Evolutionary conservation across 2,329 filamentous ascomycete species (phyloP).

Genomic region (Podosphaera leucotricha): DNA sequence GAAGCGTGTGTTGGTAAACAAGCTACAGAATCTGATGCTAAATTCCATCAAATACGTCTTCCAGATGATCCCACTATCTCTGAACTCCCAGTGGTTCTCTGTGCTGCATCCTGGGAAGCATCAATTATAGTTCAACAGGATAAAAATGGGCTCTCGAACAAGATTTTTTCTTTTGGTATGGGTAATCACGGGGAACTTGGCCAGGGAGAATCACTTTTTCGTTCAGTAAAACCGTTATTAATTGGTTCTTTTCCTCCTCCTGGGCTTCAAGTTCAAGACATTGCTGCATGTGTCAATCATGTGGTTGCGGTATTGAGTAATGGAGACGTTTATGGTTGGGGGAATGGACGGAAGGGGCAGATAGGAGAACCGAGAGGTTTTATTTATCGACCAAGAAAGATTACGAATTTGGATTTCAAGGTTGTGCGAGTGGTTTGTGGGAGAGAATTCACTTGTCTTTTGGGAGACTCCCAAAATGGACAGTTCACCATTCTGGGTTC

Average conservation of each 20-base stretch:
- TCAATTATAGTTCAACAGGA: slow-evolving; percentile 35
- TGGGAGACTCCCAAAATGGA: slow-evolving; percentile 30
- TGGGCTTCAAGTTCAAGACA: slow-evolving; percentile 31
- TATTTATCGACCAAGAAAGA: slow-evolving; percentile 34
- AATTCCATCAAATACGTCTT: slow-evolving; percentile 7
- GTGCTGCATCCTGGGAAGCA: slow-evolving; percentile 60
- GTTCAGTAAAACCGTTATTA: slow-evolving; percentile 22
- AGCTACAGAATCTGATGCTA: slow-evolving; percentile 1
- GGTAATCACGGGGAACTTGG: slow-evolving; percentile 53
- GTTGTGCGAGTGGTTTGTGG: slow-evolving; percentile 50
- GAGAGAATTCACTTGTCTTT: slow-evolving; percentile 62
- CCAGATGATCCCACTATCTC: slow-evolving; percentile 6
- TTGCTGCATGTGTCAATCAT: slow-evolving; percentile 59
- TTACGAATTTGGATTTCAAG: slow-evolving; percentile 35
- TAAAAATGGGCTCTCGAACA: slow-evolving; percentile 19
- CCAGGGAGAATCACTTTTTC: slow-evolving; percentile 28
- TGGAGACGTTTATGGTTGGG: slow-evolving; percentile 73
- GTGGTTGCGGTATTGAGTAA: slow-evolving; percentile 48
- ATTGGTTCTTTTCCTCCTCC: slow-evolving; percentile 41
- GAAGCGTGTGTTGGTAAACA: slow-evolving; percentile 27
- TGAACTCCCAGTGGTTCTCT: slow-evolving; percentile 16
- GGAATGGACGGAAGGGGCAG: slow-evolving; percentile 66
- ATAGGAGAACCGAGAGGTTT: slow-evolving; percentile 35
- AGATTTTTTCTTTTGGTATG: slow-evolving; percentile 38
- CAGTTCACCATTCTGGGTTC: slow-evolving; percentile 44